These are phyloP conservation scores for Flaveria trinervia DNA, from an alignment of 129 eudicot genomes.

Conservation along the genomic window DNA sequence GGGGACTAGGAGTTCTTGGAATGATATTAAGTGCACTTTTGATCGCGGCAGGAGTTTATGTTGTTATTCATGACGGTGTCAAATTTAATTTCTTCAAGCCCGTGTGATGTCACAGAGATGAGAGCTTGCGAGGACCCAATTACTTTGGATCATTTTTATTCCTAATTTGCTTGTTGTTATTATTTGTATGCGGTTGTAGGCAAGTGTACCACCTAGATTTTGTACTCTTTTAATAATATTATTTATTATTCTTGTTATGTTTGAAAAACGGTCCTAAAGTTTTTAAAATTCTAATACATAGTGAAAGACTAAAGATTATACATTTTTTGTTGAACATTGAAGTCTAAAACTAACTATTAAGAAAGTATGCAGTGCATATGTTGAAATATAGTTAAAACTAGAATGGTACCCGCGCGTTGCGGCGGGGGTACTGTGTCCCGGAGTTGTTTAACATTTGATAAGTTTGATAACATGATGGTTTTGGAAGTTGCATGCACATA, in stretches of 20 bases:
- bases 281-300: too few species aligned
- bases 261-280: too few species aligned
- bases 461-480: too few species aligned
- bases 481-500: too few species aligned
- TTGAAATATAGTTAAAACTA: too few species aligned
- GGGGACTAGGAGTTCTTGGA: slow-evolving; percentile 4
- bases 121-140: not conserved
- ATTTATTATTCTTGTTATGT: not conserved
- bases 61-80: slow-evolving; percentile 4
- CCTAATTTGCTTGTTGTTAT: not conserved
- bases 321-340: too few species aligned
- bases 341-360: too few species aligned
- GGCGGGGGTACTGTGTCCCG: too few species aligned
- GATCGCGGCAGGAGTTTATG: not conserved
- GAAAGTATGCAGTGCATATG: too few species aligned
- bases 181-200: slow-evolving; percentile 1
- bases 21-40: slow-evolving; percentile 6
- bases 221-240: not conserved
- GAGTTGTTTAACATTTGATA: too few species aligned
- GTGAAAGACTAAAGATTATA: too few species aligned
- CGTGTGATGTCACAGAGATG: not conserved
- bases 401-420: too few species aligned
- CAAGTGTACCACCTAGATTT: not conserved
- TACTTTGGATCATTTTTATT: not conserved
- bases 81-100: slow-evolving; percentile 11